phyloP scores from a whole-genome alignment of 2,329 filamentous ascomycete genomes.

The Fusarium solani-melongenae region DNA sequence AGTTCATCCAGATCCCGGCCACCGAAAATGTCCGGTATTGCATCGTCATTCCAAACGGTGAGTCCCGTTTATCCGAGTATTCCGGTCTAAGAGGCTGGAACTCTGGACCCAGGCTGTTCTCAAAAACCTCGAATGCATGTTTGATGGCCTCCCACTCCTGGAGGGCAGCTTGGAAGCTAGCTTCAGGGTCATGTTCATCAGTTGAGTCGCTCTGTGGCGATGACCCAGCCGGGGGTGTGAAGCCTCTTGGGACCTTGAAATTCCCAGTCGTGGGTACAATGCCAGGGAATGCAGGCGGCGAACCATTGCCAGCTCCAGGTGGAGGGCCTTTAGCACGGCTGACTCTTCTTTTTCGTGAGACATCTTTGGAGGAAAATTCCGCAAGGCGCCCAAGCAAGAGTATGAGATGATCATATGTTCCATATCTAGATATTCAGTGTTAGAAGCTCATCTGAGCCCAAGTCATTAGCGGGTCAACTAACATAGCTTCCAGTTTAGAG shows the following conservation, averaged over 20 bases:
- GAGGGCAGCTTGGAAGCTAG: slow-evolving; percentile 75
- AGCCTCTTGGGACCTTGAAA: slow-evolving; percentile 64
- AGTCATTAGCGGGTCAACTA: slow-evolving; percentile 45
- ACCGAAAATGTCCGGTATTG: slow-evolving; percentile 90
- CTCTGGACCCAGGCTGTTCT: slow-evolving; percentile 73
- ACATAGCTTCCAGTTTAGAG: slow-evolving; percentile 79
- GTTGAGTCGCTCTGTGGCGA: slow-evolving; percentile 56
- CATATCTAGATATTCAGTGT: slow-evolving; percentile 70
- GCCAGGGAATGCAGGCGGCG: slow-evolving; percentile 62
- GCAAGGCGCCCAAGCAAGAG: slow-evolving; percentile 83
- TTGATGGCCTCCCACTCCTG: slow-evolving; percentile 83
- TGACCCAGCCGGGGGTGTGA: slow-evolving; percentile 60
- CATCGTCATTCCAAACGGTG: slow-evolving; percentile 85
- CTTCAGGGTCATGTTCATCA: slow-evolving; percentile 69
- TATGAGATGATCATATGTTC: slow-evolving; percentile 88
- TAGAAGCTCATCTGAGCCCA: neutral
- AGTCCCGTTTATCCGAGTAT: slow-evolving; percentile 66
- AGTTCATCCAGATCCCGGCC: slow-evolving; percentile 87
- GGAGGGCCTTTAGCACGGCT: slow-evolving; percentile 48
- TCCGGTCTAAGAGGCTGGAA: slow-evolving; percentile 82
- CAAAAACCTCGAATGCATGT: slow-evolving; percentile 75
- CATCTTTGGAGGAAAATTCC: slow-evolving; percentile 81
- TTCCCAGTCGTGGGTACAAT: slow-evolving; percentile 65
- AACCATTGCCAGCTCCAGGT: slow-evolving; percentile 43
- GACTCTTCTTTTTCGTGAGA: slow-evolving; percentile 79